These are phyloP conservation scores for Yamadazyma aaseri DNA, from an alignment of 1,139 yeast genomes.

Conservation along the genomic window DNA sequence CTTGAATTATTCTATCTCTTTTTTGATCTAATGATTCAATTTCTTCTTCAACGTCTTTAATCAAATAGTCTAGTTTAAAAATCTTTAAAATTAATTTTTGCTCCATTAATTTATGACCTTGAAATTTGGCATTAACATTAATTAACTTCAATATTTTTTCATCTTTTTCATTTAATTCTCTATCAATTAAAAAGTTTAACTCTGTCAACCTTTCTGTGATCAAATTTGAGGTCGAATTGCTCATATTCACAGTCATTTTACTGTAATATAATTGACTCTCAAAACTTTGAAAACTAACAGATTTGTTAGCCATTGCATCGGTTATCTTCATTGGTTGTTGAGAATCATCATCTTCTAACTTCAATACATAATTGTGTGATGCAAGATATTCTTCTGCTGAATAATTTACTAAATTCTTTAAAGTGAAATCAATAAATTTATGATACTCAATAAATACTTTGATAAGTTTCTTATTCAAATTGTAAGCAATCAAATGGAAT, in stretches of 20 bases:
- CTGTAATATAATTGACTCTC: slow-evolving; percentile 40
- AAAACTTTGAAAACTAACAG: slow-evolving; percentile 28
- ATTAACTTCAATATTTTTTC: slow-evolving; percentile 31
- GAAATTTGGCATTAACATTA: slow-evolving; percentile 21
- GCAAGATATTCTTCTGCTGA: slow-evolving; percentile 72
- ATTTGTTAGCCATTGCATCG: slow-evolving; percentile 11
- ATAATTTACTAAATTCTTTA: slow-evolving; percentile 68
- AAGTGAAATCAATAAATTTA: slow-evolving; percentile 58
- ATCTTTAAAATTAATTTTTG: slow-evolving; percentile 34
- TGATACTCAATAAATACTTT: slow-evolving; percentile 70
- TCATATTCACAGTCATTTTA: slow-evolving; percentile 37
- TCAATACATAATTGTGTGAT: slow-evolving; percentile 30
- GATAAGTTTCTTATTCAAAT: slow-evolving; percentile 72
- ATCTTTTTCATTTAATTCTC: slow-evolving; percentile 40
- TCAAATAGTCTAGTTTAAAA: slow-evolving; percentile 40
- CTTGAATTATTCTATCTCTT: slow-evolving; percentile 39
- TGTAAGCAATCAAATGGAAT: slow-evolving; percentile 75
- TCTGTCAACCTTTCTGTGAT: slow-evolving; percentile 43
- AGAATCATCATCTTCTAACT: slow-evolving; percentile 22
- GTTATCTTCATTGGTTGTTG: slow-evolving; percentile 6
- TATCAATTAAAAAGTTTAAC: slow-evolving; percentile 39
- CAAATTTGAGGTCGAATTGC: slow-evolving; percentile 33
- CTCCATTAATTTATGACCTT: slow-evolving; percentile 30
- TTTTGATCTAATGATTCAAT: slow-evolving; percentile 14
- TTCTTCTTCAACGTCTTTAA: slow-evolving; percentile 21